A percentile compares a stretch with the other conserved stretches of the same genome.
Evolutionary conservation across 2,329 filamentous ascomycete genomes (phyloP).

Genomic region (Fusarium foetens): DNA sequence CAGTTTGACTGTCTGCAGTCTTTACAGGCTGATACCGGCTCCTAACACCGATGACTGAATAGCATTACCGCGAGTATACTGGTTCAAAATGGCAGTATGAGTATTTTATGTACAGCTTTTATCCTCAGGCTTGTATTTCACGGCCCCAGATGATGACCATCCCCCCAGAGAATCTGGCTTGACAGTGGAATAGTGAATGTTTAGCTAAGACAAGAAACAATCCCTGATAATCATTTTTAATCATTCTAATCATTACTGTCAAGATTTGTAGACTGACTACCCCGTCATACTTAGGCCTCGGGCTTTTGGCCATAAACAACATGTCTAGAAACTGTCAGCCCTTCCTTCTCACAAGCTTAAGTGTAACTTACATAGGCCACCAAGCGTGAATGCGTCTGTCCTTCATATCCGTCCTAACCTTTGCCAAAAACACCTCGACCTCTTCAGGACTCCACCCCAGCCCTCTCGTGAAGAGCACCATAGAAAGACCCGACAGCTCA

Average conservation of each 20-base stretch:
- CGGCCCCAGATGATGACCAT: rapidly evolving
- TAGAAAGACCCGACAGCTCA: slow-evolving; percentile 51
- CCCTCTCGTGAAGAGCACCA: slow-evolving; percentile 52
- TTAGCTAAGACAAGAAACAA: background rate
- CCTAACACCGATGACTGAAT: background rate
- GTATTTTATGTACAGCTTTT: background rate
- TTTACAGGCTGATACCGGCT: background rate
- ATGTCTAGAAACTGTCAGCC: slow-evolving; percentile 12
- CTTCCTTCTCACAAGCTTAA: rapidly evolving
- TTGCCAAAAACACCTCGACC: slow-evolving; percentile 48
- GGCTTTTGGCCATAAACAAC: slow-evolving; percentile 43
- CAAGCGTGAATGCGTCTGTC: slow-evolving; percentile 51
- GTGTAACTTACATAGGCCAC: slow-evolving; percentile 51
- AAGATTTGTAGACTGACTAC: too few species aligned
- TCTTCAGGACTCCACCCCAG: slow-evolving; percentile 50
- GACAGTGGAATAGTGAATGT: background rate
- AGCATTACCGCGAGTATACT: background rate
- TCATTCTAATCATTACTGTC: background rate
- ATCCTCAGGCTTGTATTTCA: background rate
- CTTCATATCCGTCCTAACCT: slow-evolving; percentile 49
- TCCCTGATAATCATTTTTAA: background rate
- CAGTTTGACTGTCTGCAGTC: background rate
- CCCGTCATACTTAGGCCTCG: background rate
- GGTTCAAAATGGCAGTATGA: background rate
- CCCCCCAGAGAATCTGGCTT: rapidly evolving